These are phyloP conservation scores for Hypoxylon intermedium DNA, from an alignment of 495 filamentous ascomycete genomes.

Conservation along the genomic window DNA sequence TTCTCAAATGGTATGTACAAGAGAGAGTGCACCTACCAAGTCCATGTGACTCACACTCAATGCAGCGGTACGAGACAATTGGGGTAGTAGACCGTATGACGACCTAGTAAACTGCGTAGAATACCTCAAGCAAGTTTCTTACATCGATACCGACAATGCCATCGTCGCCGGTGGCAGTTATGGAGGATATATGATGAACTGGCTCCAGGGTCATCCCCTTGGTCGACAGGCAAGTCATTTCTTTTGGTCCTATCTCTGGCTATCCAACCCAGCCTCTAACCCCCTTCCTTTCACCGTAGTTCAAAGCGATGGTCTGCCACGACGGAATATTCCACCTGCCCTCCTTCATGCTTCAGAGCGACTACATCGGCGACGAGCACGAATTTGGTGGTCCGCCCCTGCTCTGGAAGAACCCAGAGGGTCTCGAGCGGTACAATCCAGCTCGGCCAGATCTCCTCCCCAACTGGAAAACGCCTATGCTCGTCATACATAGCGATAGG, in stretches of 20 bases:
- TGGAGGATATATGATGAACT: conserved; percentile 43
- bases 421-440: conserved; percentile 31
- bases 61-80: conserved; percentile 23
- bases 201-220: conserved; percentile 41
- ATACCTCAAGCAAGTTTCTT: conserved; percentile 29
- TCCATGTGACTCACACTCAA: conserved; percentile 3
- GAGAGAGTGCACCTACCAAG: not conserved
- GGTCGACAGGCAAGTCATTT: conserved; percentile 30
- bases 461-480: conserved; percentile 42
- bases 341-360: conserved; percentile 6
- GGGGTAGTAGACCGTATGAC: conserved; percentile 36
- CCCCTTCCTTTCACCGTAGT: conserved; percentile 16
- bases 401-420: conserved; percentile 20
- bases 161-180: conserved; percentile 33
- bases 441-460: conserved; percentile 25
- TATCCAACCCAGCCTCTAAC: not conserved
- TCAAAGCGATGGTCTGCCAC: conserved; percentile 39
- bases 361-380: not conserved
- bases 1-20: conserved; percentile 30
- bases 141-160: conserved; percentile 39
- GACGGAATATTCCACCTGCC: conserved; percentile 30
- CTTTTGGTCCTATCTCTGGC: not conserved
- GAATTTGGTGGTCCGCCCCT: conserved; percentile 19
- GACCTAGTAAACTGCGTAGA: conserved; percentile 44
- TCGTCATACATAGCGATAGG: conserved; percentile 61